Base-by-base conservation (phyloP, 2,329 filamentous ascomycete genomes). In the Cordyceps javanica region DNA sequence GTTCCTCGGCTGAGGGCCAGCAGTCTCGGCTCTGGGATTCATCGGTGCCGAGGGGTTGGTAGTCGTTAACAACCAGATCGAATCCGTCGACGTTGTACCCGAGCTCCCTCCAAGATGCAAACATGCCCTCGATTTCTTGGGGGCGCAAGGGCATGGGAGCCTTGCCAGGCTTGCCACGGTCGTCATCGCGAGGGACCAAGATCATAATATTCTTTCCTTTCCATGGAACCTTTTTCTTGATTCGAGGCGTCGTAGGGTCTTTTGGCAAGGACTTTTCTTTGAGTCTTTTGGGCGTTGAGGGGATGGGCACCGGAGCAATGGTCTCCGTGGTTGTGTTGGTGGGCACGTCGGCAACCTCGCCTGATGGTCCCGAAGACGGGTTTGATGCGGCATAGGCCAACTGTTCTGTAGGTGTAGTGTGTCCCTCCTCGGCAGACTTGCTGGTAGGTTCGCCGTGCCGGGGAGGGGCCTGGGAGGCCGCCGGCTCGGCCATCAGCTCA, bases 161-260 rank as follows among this genome's bases (percentile, higher is more conserved):
- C 38, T 77, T 76, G 41, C 81, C 82, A 1, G 76, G 75, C 44
- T 79, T 76, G 21, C 87, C 87, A 62, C 87, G 80, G 55, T 83
- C 79, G 54, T 88, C 86, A 60, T 89, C 85, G 46, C 81, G 75
- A 6, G 89, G 89, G 21, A 92, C 73, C 26, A 86, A 75, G 44
- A 92, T 85, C 64, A 89, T 72, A 55, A 90, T 90, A 59, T 83
- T 85, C 73, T 90, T 91, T 58, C 86, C 87, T 66, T 81, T 87
- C 87, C 88, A 91, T 46, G 81, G 79, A 2, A 92, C 77, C 72
- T 87, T 90, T 69, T 89, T 91, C 73, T 82, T 89, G 8, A 82
- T 62, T 13, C 82, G 75, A n/a, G 82, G 82, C 6, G 81, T 81
- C 48, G 73, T 69, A 6, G 72, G 67, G 26, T 74, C 73, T 54